phyloP scores from a whole-genome alignment of 768 basidiomycete genomes.

The Candolleomyces efflorescens region DNA sequence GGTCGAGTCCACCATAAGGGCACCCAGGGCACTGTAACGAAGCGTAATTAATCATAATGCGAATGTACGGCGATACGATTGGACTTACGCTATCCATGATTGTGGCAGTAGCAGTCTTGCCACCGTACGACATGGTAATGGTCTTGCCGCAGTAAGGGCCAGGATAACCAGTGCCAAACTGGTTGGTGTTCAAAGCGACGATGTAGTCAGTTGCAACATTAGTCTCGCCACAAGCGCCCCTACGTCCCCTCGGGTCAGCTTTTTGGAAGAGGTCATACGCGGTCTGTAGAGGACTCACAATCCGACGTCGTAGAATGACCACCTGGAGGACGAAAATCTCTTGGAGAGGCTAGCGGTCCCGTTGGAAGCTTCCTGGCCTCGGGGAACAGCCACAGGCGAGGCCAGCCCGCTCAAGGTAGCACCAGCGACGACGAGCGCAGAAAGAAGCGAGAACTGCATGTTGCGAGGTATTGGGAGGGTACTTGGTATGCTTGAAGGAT shows the following conservation, averaged over 20 bases:
- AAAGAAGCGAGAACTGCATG: too few species aligned
- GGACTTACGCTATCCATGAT: conserved; percentile 58
- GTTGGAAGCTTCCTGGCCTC: too few species aligned
- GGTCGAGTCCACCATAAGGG: conserved; percentile 9
- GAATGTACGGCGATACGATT: conserved; percentile 42
- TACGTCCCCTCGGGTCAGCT: not conserved
- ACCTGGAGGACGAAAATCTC: too few species aligned
- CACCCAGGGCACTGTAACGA: conserved; percentile 8
- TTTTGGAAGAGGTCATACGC: not conserved
- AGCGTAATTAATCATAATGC: conserved; percentile 60
- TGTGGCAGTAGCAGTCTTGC: conserved; percentile 51
- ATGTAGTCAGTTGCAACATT: conserved; percentile 9
- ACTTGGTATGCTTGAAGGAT: too few species aligned
- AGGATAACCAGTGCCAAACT: conserved; percentile 59
- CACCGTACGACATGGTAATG: conserved; percentile 59
- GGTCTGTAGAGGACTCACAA: not conserved
- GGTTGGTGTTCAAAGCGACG: conserved; percentile 21
- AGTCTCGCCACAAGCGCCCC: conserved; percentile 14
- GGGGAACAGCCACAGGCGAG: too few species aligned
- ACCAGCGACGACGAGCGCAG: too few species aligned
- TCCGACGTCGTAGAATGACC: not conserved
- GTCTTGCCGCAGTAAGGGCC: conserved; percentile 58
- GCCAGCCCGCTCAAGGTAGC: too few species aligned
- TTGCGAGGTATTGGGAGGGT: too few species aligned
- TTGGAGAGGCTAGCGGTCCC: too few species aligned